These are phyloP conservation scores for Colletotrichum zoysiae DNA, from an alignment of 2,329 filamentous ascomycete species.

Conservation along the genomic window DNA sequence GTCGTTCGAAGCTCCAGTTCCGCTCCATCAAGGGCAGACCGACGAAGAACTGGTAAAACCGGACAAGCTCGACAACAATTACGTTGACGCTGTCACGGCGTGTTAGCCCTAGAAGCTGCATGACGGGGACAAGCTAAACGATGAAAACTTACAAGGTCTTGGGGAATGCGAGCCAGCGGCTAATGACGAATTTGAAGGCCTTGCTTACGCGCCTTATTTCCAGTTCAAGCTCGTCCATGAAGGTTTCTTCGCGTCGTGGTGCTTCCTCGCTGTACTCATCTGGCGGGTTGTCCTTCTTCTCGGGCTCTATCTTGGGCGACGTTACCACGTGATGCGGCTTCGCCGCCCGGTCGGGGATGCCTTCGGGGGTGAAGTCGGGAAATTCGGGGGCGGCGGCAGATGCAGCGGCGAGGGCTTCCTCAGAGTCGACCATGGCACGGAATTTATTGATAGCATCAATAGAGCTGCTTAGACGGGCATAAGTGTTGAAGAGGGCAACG, in stretches of 20 bases:
- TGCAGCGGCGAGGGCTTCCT: constrained; percentile 47
- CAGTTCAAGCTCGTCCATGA: constrained; percentile 69
- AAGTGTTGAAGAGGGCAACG: constrained; percentile 94
- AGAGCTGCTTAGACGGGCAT: constrained; percentile 87
- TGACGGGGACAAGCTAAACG: neutral
- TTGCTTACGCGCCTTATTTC: constrained; percentile 75
- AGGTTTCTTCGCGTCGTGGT: constrained; percentile 50
- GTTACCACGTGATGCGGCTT: constrained; percentile 59
- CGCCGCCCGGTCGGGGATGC: constrained; percentile 54
- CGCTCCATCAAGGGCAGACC: constrained; percentile 65
- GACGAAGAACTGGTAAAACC: constrained; percentile 64
- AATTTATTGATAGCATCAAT: constrained; percentile 82
- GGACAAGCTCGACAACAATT: constrained; percentile 57
- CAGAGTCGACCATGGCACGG: constrained; percentile 63
- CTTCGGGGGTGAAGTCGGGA: constrained; percentile 36
- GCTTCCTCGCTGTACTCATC: constrained; percentile 51
- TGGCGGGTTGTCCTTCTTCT: constrained; percentile 48
- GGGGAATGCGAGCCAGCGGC: constrained; percentile 78
- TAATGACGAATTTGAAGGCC: constrained; percentile 75
- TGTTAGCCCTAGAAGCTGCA: constrained; percentile 1
- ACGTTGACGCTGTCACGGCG: constrained; percentile 56
- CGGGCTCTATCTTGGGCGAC: constrained; percentile 43
- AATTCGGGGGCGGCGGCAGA: constrained; percentile 44
- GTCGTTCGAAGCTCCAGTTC: constrained; percentile 60
- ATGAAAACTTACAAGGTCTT: constrained; percentile 73